Evolutionary conservation across 306 rosid genomes (phyloP).

Genomic region (Cucurbita maxima): DNA sequence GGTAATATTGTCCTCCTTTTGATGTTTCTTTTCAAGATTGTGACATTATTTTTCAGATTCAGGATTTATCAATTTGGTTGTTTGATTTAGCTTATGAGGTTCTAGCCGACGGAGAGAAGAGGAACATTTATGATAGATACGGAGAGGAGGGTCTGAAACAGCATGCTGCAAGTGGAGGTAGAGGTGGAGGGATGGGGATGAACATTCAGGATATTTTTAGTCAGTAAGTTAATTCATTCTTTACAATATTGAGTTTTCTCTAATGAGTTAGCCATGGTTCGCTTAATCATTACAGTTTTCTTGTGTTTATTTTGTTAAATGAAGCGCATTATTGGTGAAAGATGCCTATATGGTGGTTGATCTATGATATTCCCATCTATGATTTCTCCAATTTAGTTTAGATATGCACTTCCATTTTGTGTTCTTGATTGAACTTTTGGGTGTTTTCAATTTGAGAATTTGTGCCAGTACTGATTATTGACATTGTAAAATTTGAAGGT

Average conservation of each 20-base stretch:
- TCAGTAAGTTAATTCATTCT: constrained; percentile 32
- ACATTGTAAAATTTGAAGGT: constrained; percentile 26
- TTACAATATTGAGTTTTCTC: neutral
- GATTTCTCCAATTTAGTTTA: neutral
- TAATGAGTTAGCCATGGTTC: neutral
- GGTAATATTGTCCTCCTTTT: constrained; percentile 20
- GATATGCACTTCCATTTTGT: neutral
- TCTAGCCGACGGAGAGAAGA: constrained; percentile 71
- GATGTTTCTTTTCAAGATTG: neutral
- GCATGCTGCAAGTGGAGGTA: constrained; percentile 81
- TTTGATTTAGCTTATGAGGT: constrained; percentile 66
- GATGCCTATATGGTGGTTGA: neutral
- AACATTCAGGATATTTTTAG: constrained; percentile 77
- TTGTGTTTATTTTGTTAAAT: neutral
- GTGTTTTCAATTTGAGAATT: neutral
- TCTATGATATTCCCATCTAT: neutral
- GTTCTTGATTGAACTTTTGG: neutral
- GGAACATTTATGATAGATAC: constrained; percentile 62
- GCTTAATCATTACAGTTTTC: neutral
- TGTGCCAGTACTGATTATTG: neutral
- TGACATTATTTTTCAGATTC: neutral
- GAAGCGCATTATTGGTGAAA: neutral
- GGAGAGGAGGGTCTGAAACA: constrained; percentile 98
- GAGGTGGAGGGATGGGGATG: constrained; percentile 79
- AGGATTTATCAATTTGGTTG: constrained; percentile 11